Evolutionary conservation across 2,329 filamentous ascomycete genomes (phyloP).

Genomic region (Trichoderma harzianum): DNA sequence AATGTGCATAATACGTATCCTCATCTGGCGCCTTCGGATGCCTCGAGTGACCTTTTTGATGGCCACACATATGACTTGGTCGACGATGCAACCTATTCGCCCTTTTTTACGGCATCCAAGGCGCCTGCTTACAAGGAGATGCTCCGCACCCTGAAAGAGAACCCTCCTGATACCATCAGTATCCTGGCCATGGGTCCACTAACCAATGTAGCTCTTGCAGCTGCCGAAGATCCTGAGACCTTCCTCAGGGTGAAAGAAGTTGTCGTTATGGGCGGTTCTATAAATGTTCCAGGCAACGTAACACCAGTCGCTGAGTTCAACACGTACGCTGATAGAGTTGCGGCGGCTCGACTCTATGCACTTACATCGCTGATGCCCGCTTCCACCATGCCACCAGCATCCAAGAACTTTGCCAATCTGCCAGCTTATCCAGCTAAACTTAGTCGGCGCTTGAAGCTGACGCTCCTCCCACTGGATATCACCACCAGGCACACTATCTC

Average conservation of each 20-base stretch:
- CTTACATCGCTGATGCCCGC: not conserved
- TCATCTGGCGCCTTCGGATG: not conserved
- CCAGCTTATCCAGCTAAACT: not conserved
- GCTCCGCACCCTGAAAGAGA: not conserved
- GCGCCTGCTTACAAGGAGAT: not conserved
- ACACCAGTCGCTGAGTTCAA: not conserved
- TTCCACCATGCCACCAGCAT: not conserved
- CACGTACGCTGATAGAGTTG: not conserved
- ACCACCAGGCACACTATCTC: not conserved
- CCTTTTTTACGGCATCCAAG: not conserved
- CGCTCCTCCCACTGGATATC: not conserved
- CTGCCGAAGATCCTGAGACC: not conserved
- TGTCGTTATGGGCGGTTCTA: not conserved
- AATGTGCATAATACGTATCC: not conserved
- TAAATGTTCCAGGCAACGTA: not conserved
- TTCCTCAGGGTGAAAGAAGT: not conserved
- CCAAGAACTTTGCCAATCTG: not conserved
- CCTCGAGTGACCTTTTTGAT: not conserved
- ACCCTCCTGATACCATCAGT: not conserved
- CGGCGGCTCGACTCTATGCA: not conserved
- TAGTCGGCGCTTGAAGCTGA: not conserved
- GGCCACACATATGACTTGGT: not conserved
- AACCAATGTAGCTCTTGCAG: not conserved
- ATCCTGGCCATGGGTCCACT: not conserved
- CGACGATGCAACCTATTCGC: rapidly evolving